phyloP scores from a whole-genome alignment of 169 alveolate genomes.

The Plasmodium coatneyi region DNA sequence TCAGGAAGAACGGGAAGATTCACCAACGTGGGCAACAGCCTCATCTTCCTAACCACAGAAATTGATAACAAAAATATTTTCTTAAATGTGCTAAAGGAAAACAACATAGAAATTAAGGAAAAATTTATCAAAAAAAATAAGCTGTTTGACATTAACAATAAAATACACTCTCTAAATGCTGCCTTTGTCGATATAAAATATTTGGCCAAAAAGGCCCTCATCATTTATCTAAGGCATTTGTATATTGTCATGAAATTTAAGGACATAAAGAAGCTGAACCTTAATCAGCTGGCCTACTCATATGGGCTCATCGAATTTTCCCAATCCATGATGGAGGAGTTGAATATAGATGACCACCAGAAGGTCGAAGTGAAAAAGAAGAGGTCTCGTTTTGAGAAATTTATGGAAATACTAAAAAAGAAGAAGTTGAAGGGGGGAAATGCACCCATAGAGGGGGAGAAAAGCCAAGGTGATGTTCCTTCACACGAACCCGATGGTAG shows the following conservation, averaged over 20 bases:
- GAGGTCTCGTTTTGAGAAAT: slow-evolving; percentile 56
- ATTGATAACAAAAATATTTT: slow-evolving; percentile 55
- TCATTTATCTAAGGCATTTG: slow-evolving; percentile 63
- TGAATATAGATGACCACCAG: slow-evolving; percentile 1
- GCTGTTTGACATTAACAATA: slow-evolving; percentile 46
- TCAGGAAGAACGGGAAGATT: slow-evolving; percentile 99
- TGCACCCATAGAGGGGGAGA: slow-evolving; percentile 8
- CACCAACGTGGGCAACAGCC: slow-evolving; percentile 89
- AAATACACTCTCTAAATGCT: slow-evolving; percentile 69
- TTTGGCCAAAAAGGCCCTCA: slow-evolving; percentile 60
- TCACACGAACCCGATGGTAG: neutral
- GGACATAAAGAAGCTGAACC: slow-evolving; percentile 28
- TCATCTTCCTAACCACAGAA: slow-evolving; percentile 77
- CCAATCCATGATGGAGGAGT: slow-evolving; percentile 15
- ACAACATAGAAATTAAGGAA: slow-evolving; percentile 52
- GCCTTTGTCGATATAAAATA: slow-evolving; percentile 72
- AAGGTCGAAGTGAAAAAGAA: slow-evolving; percentile 32
- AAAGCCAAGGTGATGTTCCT: neutral
- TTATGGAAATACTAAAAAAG: slow-evolving; percentile 43
- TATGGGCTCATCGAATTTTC: slow-evolving; percentile 68
- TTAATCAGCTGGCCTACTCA: slow-evolving; percentile 49
- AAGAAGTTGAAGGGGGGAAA: slow-evolving; percentile 8
- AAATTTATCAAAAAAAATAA: slow-evolving; percentile 67
- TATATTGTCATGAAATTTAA: slow-evolving; percentile 70
- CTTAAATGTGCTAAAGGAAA: slow-evolving; percentile 53